Conservation (phyloP, 768 basidiomycete species). For the Paxillus rubicundulus region DNA sequence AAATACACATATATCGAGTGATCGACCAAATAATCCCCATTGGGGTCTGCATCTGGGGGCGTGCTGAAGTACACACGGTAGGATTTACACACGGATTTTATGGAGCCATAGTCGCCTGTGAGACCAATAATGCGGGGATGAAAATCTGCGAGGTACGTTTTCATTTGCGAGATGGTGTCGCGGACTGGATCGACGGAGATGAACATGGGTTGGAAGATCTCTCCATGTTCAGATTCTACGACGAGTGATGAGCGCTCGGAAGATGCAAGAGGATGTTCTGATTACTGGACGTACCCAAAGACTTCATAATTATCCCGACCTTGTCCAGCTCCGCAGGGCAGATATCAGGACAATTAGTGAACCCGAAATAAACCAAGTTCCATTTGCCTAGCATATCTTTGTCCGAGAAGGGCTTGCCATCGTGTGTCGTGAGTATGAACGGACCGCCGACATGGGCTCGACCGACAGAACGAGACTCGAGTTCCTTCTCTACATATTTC, state of each 20-base stretch:
- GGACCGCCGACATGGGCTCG: slow-evolving; percentile 90
- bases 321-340: slow-evolving; percentile 98
- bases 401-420: slow-evolving; percentile 73
- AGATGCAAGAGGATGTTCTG: neutral
- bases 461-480: slow-evolving; percentile 70
- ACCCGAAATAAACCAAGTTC: slow-evolving; percentile 96
- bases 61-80: slow-evolving; percentile 99
- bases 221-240: slow-evolving; percentile 66
- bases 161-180: slow-evolving; percentile 63
- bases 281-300: slow-evolving; percentile 53
- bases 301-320: slow-evolving; percentile 72
- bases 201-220: slow-evolving; percentile 85
- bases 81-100: slow-evolving; percentile 87
- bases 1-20: slow-evolving; percentile 97
- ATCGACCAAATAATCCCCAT: slow-evolving; percentile 96
- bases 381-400: slow-evolving; percentile 84
- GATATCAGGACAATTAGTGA: slow-evolving; percentile 99
- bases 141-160: slow-evolving; percentile 76
- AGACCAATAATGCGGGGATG: slow-evolving; percentile 89
- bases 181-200: slow-evolving; percentile 96
- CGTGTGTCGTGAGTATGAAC: slow-evolving; percentile 70
- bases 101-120: slow-evolving; percentile 78
- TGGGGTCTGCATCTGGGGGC: slow-evolving; percentile 79
- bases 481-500: slow-evolving; percentile 61
- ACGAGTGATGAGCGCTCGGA: slow-evolving; percentile 8